These are phyloP conservation scores for Diplodia intermedia DNA, from an alignment of 2,329 filamentous ascomycete genomes.

Conservation along the genomic window DNA sequence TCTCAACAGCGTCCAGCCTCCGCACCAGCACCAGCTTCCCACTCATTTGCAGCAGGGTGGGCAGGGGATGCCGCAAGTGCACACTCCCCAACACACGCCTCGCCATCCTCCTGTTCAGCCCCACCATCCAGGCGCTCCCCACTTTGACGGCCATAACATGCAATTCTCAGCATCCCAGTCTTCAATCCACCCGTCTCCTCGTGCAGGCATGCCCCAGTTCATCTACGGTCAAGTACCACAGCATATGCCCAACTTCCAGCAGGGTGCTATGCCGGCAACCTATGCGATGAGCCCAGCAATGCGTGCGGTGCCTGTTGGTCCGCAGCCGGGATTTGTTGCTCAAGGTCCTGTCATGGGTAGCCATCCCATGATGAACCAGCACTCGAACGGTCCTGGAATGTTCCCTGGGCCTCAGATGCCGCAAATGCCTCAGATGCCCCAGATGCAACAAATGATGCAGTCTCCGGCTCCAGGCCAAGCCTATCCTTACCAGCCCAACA, in stretches of 20 bases:
- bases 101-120: conserved; percentile 79
- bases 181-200: conserved; percentile 80
- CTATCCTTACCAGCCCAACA: conserved; percentile 66
- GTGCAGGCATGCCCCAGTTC: conserved; percentile 69
- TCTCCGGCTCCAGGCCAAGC: conserved; percentile 70
- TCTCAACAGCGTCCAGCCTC: conserved; percentile 68
- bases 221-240: conserved; percentile 72
- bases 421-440: conserved; percentile 25
- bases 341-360: conserved; percentile 73
- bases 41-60: conserved; percentile 79
- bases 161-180: conserved; percentile 82
- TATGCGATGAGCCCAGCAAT: conserved; percentile 73
- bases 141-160: conserved; percentile 86
- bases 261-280: conserved; percentile 68
- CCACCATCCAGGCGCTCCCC: conserved; percentile 72
- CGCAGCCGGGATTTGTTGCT: conserved; percentile 75
- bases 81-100: conserved; percentile 76
- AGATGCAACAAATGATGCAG: conserved; percentile 65
- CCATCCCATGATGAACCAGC: conserved; percentile 81
- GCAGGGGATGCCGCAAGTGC: conserved; percentile 70
- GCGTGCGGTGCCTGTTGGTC: conserved; percentile 72
- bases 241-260: conserved; percentile 44
- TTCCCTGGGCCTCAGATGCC: conserved; percentile 58
- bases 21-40: conserved; percentile 84
- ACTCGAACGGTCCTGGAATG: conserved; percentile 73